A percentile compares a stretch with the other conserved stretches of the same genome.
Conservation (phyloP, 345 rosid genomes). For the Euphorbia peplus region DNA sequence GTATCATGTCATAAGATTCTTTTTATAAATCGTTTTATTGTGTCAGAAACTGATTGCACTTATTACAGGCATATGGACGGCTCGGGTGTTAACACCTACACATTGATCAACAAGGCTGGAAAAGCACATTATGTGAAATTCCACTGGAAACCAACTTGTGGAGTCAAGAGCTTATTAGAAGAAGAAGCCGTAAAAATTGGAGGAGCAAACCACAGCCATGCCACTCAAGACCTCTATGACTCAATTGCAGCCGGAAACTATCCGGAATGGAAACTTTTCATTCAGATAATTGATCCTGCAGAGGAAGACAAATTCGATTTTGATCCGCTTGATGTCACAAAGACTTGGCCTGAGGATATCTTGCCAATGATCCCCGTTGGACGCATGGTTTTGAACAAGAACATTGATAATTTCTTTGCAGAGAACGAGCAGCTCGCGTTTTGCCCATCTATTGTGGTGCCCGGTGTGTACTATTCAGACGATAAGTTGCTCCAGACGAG, state of each 20-base stretch:
- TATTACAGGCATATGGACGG: slow-evolving; percentile 35
- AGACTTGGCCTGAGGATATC: slow-evolving; percentile 35
- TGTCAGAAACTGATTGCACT: too few relatives aligned
- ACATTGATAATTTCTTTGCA: slow-evolving; percentile 34
- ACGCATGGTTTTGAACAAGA: slow-evolving; percentile 34
- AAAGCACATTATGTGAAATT: slow-evolving; percentile 25
- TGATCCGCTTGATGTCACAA: slow-evolving; percentile 32
- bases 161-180: slow-evolving; percentile 29
- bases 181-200: slow-evolving; percentile 30
- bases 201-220: slow-evolving; percentile 34
- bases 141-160: slow-evolving; percentile 32
- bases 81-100: slow-evolving; percentile 29
- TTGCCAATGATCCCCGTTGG: slow-evolving; percentile 31
- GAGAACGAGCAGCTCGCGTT: slow-evolving; percentile 33
- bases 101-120: slow-evolving; percentile 25
- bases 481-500: slow-evolving; percentile 29
- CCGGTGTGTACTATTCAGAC: slow-evolving; percentile 27
- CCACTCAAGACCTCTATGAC: slow-evolving; percentile 29
- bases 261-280: slow-evolving; percentile 33
- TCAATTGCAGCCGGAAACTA: slow-evolving; percentile 33
- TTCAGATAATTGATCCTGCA: slow-evolving; percentile 29
- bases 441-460: slow-evolving; percentile 26
- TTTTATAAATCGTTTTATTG: too few relatives aligned
- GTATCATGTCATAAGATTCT: too few relatives aligned
- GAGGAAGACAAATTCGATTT: slow-evolving; percentile 30